These are phyloP conservation scores for Grosmannia penicillata DNA, from an alignment of 2,329 filamentous ascomycete species.

Conservation along the genomic window DNA sequence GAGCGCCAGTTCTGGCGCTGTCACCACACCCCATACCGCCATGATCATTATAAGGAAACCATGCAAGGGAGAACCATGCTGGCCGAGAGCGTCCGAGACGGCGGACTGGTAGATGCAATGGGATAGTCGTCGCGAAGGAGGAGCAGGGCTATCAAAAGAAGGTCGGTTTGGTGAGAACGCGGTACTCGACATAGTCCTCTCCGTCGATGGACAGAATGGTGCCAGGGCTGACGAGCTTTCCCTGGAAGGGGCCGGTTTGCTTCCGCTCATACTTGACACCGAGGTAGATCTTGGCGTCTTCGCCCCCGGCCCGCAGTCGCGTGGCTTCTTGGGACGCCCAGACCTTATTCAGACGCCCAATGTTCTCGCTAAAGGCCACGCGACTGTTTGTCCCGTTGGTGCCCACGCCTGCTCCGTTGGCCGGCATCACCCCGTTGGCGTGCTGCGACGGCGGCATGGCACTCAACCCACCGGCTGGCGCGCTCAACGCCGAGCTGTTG, in stretches of 20 bases:
- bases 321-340: constrained; percentile 39
- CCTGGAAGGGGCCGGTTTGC: constrained; percentile 42
- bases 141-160: constrained; percentile 32
- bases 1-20: no score
- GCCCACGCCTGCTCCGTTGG: constrained; percentile 9
- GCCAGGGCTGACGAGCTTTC: constrained; percentile 47
- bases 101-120: no score
- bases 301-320: constrained; percentile 24
- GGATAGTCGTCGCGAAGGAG: no score
- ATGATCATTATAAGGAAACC: no score
- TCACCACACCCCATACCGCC: no score
- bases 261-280: constrained; percentile 51
- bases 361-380: constrained; percentile 28
- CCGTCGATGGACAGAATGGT: constrained; percentile 50
- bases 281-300: constrained; percentile 41
- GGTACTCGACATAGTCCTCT: constrained; percentile 53
- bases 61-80: no score
- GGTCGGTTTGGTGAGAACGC: constrained; percentile 46
- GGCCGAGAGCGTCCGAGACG: no score
- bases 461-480: no score
- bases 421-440: constrained; percentile 10
- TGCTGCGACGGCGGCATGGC: not conserved
- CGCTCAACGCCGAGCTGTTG: no score
- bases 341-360: constrained; percentile 37
- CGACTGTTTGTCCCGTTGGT: constrained; percentile 10